Conservation (phyloP, 441 rosid genomes). For the Populus hybrid region DNA sequence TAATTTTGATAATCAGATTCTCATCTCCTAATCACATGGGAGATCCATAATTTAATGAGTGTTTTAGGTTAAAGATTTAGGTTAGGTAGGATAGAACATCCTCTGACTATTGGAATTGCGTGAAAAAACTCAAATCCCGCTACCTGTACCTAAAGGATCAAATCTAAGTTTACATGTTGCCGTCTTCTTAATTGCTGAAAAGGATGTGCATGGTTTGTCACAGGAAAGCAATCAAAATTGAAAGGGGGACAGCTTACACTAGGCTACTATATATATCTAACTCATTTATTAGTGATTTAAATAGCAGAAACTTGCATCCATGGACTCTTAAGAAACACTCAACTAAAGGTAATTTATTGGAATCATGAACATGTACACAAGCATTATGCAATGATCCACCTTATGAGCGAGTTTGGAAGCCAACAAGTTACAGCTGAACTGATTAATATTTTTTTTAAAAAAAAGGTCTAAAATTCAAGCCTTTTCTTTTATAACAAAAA, state of each 20-base stretch:
- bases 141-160: slow-evolving; percentile 12
- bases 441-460: too few relatives aligned
- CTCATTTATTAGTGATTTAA: not conserved
- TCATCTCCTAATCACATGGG: slow-evolving; percentile 29
- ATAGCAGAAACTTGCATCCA: slow-evolving; percentile 1
- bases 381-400: slow-evolving; percentile 20
- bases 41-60: slow-evolving; percentile 4
- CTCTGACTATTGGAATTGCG: slow-evolving; percentile 15
- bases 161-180: slow-evolving; percentile 23
- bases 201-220: slow-evolving; percentile 19
- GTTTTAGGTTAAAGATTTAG: slow-evolving; percentile 18
- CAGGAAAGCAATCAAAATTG: slow-evolving; percentile 9
- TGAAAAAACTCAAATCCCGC: slow-evolving; percentile 6
- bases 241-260: not conserved
- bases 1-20: slow-evolving; percentile 19
- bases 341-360: slow-evolving; percentile 14
- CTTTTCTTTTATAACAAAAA: too few relatives aligned
- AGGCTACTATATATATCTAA: not conserved
- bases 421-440: too few relatives aligned
- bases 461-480: too few relatives aligned
- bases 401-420: slow-evolving; percentile 12
- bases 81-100: slow-evolving; percentile 47
- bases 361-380: slow-evolving; percentile 5
- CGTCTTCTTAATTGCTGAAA: slow-evolving; percentile 21
- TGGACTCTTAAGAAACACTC: slow-evolving; percentile 11